Percentiles rank a stretch among this genome's conserved stretches.
These are phyloP conservation scores for Thielaviopsis musarum DNA, from an alignment of 2,329 filamentous ascomycete genomes.

Conservation along the genomic window DNA sequence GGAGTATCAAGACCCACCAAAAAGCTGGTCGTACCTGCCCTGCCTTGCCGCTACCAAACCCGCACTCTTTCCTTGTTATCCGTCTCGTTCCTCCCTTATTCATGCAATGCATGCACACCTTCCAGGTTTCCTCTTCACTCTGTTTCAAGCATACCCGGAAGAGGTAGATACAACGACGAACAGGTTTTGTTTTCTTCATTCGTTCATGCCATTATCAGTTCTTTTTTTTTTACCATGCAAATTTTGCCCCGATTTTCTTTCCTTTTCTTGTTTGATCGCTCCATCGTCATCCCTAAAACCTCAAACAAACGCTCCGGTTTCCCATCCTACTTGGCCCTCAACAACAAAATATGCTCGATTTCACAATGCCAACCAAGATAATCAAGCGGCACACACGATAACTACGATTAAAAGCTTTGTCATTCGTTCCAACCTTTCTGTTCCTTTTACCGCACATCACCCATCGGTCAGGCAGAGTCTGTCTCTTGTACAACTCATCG, in stretches of 20 bases:
- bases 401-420: not conserved
- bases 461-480: no score
- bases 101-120: not conserved
- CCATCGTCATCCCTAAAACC: not conserved
- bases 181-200: not conserved
- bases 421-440: not conserved
- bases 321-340: not conserved
- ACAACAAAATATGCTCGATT: not conserved
- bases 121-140: not conserved
- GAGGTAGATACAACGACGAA: no score
- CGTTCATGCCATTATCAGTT: not conserved
- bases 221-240: not conserved
- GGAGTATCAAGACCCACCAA: not conserved
- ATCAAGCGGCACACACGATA: not conserved
- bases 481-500: not conserved
- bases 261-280: not conserved
- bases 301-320: not conserved
- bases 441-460: not conserved
- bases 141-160: not conserved
- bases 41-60: not conserved
- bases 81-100: not conserved
- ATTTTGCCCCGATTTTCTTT: not conserved
- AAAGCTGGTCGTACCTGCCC: not conserved
- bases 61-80: not conserved
- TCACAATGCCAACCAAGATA: not conserved